Base-by-base conservation (phyloP, 2,329 filamentous ascomycete species). In the Talaromyces amestolkiae region DNA sequence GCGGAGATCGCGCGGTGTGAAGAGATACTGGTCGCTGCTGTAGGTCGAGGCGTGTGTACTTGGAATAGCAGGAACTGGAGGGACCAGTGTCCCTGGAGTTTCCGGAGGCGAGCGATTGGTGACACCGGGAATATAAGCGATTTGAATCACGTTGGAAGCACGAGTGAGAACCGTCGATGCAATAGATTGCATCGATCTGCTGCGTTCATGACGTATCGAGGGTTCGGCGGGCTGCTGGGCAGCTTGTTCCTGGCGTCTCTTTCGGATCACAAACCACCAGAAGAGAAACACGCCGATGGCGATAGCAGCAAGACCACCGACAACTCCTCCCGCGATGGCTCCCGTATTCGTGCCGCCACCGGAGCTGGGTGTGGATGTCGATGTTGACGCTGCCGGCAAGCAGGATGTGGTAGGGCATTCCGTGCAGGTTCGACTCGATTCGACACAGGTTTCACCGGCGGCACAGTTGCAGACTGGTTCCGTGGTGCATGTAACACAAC, bases 111-210 rank as follows among this genome's bases (percentile, higher is more conserved):
- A 93, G 70, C 94, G 87, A 80, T 97, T 97, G 67, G 92, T 97
- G 72, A 98, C 93, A 67, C 95, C 95, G 15, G 95, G 95, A 70
- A 99, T 98, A 78, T 98, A 99, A 64, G 95, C 95, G 79, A 99
- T 99, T 80, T 98, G 95, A 73, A 99, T 99, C 76, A 99, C 94
- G 82, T 99, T 99, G 73, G 95, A 98, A 58, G 95, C 95, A 68
- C 95, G 89, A 19, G 95, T 98, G 67, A 97, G 86, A 66, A 98
- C 93, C 31, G 94, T 98, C 10, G 93, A 97, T 17, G 95, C 95
- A 75, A 99, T 92, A 13, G 94, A 98, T 73, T 94, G 89, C n/a
- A 91, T 91, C 11, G 93, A 95, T 64, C 90, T 86, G 70, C 82
- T 80, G 70, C 82, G 65, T 77, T 82, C 74, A 83, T 85, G 64